Conservation (phyloP, 805 yeast genomes). For the Candida tammaniensis region DNA sequence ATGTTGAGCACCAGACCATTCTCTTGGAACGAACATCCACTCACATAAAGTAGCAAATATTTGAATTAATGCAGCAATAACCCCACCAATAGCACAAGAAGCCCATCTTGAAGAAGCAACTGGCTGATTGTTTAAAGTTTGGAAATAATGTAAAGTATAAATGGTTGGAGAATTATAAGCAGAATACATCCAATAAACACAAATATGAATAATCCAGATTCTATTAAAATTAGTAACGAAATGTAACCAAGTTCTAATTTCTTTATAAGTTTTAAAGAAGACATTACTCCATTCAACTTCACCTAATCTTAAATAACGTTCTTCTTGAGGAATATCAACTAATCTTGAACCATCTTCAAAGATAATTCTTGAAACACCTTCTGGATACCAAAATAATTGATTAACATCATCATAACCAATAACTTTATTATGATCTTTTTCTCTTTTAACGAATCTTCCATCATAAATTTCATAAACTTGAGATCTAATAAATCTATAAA, state of each 20-base stretch:
- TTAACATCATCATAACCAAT: slow-evolving; percentile 97
- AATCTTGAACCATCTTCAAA: slow-evolving; percentile 91
- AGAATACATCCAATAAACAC: slow-evolving; percentile 91
- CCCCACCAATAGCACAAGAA: slow-evolving; percentile 88
- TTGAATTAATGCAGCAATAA: slow-evolving; percentile 78
- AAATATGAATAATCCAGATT: slow-evolving; percentile 93
- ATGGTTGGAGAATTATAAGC: slow-evolving; percentile 90
- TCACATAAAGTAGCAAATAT: slow-evolving; percentile 85
- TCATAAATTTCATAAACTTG: slow-evolving; percentile 80
- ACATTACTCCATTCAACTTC: slow-evolving; percentile 91
- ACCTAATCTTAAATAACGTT: slow-evolving; percentile 85
- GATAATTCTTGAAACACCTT: slow-evolving; percentile 91
- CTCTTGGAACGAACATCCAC: slow-evolving; percentile 95
- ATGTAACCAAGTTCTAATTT: slow-evolving; percentile 97
- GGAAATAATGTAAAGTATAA: slow-evolving; percentile 84
- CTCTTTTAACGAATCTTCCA: slow-evolving; percentile 82
- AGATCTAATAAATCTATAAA: slow-evolving; percentile 74
- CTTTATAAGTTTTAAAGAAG: slow-evolving; percentile 93
- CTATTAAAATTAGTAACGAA: slow-evolving; percentile 93
- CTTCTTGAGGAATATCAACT: slow-evolving; percentile 84
- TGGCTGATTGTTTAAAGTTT: slow-evolving; percentile 83
- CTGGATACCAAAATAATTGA: slow-evolving; percentile 99
- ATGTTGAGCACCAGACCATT: slow-evolving; percentile 99
- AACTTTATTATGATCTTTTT: slow-evolving; percentile 75
- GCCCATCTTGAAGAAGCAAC: slow-evolving; percentile 91